Evolutionary conservation across 164 flowering plant species (phyloP), one percentile per base, ranked within the genome.

Genomic region (Magnolia changhungtana): DNA sequence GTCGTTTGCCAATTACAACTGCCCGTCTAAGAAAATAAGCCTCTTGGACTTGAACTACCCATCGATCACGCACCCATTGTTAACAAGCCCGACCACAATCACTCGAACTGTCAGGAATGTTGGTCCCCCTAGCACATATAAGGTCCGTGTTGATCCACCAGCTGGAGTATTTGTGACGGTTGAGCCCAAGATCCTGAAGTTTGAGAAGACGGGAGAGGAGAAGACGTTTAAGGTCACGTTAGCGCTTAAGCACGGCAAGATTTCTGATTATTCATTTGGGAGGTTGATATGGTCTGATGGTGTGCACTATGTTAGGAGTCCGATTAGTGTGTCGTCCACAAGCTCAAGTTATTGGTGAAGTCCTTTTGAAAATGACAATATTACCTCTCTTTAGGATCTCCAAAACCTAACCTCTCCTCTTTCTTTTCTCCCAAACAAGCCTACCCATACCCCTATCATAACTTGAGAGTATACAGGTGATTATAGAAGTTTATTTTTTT

Each of bases 221-320:
- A 87, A 86, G 83, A 79, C 1, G 2, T 94, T 85, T 52, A 72
- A 73, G 61, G 78, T 94, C 13, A 79, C 72, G 6, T 3, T 90
- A 11, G 78, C 69, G 50, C 74, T 82, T 13, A 76, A 72, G 63
- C 7, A 66, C 2, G 37, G 5, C 8, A n/a, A 49, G 51, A 67
- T 31, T 49, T 27, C 19, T 11, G 86, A 79, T 13, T 88, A 90
- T 78, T 87, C 73, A 2, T 94, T 88, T 77, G 98, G 98, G 27
- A 49, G 65, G 73, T 31, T 94, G 81, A 75, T 52, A 45, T 94
- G 98, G 98, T 79, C 88, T 2, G 94, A 94, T 81, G 90, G 93
- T 0, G 77, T 69, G 52, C 96, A 90, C 71, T 51, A 72, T 68
- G 98, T 92, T 4, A 86, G 89, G 74, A 94, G 98, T 78, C 91